phyloP scores from a whole-genome alignment of 495 filamentous ascomycete genomes.

The Tuber calosporum region DNA sequence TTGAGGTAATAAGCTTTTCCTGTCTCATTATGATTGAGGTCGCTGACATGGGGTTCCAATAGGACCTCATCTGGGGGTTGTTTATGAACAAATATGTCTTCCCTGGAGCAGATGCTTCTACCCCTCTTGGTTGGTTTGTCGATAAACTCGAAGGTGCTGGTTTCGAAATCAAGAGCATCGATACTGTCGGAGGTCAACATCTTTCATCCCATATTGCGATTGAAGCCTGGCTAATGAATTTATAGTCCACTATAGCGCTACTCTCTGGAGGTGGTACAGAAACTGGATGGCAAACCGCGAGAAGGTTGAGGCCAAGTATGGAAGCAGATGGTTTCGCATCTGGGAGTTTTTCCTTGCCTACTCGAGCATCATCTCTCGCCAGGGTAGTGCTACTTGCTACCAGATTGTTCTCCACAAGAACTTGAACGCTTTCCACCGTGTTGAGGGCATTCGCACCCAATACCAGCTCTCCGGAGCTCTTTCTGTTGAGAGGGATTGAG shows the following conservation, averaged over 20 bases:
- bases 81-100: conserved; percentile 94
- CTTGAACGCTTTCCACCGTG: conserved; percentile 88
- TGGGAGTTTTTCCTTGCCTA: conserved; percentile 98
- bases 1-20: conserved; percentile 62
- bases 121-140: conserved; percentile 66
- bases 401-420: conserved; percentile 97
- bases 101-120: conserved; percentile 78
- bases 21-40: conserved; percentile 48
- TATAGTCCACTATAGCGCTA: conserved; percentile 95
- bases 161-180: conserved; percentile 60
- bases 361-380: conserved; percentile 86
- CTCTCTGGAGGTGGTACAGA: conserved; percentile 96
- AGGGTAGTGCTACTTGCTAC: conserved; percentile 90
- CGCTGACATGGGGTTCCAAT: conserved; percentile 6
- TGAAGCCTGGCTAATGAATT: conserved; percentile 61
- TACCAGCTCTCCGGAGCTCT: conserved; percentile 69
- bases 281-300: conserved; percentile 97
- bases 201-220: not conserved
- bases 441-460: conserved; percentile 75
- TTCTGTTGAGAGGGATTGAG: conserved; percentile 31
- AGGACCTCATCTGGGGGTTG: conserved; percentile 49
- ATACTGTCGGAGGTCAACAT: conserved; percentile 32
- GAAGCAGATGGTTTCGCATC: conserved; percentile 94
- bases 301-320: conserved; percentile 93
- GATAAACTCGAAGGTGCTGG: conserved; percentile 65